Conservation (phyloP, 176 grass and related monocot genomes). For the Areca catechu region DNA sequence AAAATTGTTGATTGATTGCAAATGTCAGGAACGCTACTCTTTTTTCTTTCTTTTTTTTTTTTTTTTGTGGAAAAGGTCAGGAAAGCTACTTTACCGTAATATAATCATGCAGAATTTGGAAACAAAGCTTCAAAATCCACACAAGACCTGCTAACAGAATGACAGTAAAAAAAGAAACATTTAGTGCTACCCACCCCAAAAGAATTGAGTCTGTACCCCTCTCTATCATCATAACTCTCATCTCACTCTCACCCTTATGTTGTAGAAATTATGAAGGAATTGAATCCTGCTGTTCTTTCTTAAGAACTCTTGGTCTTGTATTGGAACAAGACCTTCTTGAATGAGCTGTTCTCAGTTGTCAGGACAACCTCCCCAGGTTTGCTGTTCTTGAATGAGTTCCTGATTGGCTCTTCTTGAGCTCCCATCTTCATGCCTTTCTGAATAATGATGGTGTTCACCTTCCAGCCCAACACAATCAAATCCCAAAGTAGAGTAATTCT, state of each 20-base stretch:
- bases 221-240: too few species aligned
- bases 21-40: too few species aligned
- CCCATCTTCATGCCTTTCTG: conserved; percentile 73
- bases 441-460: conserved; percentile 78
- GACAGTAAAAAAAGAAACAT: not conserved
- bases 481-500: too few species aligned
- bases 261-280: too few species aligned
- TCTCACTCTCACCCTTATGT: not conserved
- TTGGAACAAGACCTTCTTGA: conserved; percentile 59
- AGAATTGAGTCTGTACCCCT: not conserved
- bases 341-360: conserved; percentile 55
- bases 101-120: not conserved
- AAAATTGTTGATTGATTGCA: too few species aligned
- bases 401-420: conserved; percentile 36
- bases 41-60: too few species aligned
- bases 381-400: conserved; percentile 66
- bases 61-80: too few species aligned
- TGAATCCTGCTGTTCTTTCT: not conserved
- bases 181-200: too few species aligned
- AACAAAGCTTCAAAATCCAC: not conserved
- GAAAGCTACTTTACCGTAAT: too few species aligned
- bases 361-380: conserved; percentile 68
- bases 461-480: conserved; percentile 70
- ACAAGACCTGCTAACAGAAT: not conserved
- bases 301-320: conserved; percentile 59